phyloP scores from a whole-genome alignment of 352 stramenopile species.

The Plasmopara muralis region DNA sequence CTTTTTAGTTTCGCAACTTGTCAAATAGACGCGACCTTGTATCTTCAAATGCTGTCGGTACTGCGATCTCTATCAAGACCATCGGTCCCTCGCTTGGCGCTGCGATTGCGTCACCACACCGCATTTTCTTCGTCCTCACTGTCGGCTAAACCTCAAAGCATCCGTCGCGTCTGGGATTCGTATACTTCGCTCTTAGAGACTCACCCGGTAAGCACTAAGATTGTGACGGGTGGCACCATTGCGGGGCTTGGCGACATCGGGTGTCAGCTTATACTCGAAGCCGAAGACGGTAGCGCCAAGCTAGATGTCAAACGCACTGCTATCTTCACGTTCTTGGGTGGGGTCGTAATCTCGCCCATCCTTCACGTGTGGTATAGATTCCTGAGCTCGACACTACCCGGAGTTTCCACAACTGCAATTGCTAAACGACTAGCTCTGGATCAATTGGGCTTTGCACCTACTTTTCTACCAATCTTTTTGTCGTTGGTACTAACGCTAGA shows the following conservation, averaged over 20 bases:
- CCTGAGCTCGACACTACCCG: constrained; percentile 34
- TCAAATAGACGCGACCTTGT: not conserved
- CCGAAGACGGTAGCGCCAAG: not conserved
- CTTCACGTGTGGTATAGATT: constrained; percentile 78
- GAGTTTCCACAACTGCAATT: constrained; percentile 30
- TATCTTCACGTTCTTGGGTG: constrained; percentile 67
- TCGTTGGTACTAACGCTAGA: constrained; percentile 59
- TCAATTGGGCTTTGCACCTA: constrained; percentile 70
- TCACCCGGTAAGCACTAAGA: constrained; percentile 58
- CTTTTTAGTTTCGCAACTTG: not conserved
- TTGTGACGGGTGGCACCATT: constrained; percentile 53
- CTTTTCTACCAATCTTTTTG: constrained; percentile 73
- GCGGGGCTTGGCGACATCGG: constrained; percentile 56
- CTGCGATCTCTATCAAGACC: constrained; percentile 12
- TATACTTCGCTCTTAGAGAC: constrained; percentile 54
- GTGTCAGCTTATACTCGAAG: constrained; percentile 62
- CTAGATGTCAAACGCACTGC: constrained; percentile 45
- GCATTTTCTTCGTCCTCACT: constrained; percentile 8
- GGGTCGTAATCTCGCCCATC: constrained; percentile 58
- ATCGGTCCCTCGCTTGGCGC: constrained; percentile 1
- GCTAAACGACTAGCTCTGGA: constrained; percentile 65
- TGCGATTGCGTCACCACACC: constrained; percentile 3
- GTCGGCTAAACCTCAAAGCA: constrained; percentile 5
- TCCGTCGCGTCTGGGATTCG: constrained; percentile 36
- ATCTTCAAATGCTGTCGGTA: constrained; percentile 26